These are phyloP conservation scores for Cryphonectria parasitica DNA, from an alignment of 2,329 filamentous ascomycete species.

Conservation along the genomic window DNA sequence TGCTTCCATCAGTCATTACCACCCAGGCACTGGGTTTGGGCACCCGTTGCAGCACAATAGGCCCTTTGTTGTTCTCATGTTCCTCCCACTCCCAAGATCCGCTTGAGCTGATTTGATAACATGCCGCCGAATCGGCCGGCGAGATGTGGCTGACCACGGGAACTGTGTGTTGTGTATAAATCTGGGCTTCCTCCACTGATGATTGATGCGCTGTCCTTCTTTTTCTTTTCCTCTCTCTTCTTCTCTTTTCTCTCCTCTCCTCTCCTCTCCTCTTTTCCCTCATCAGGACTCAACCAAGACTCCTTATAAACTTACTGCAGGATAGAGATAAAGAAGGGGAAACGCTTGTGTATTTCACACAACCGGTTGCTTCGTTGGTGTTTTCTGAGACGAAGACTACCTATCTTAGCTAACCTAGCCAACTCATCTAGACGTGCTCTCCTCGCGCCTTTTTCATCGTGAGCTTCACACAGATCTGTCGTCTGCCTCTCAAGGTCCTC, in stretches of 20 bases:
- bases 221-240: neutral
- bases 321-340: neutral
- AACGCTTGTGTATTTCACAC: neutral
- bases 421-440: neutral
- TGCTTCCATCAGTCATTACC: conserved; percentile 3
- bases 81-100: conserved; percentile 4
- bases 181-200: neutral
- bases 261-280: neutral
- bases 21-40: neutral
- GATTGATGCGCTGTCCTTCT: neutral
- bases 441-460: neutral
- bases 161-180: conserved; percentile 16
- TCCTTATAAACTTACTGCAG: neutral
- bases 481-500: neutral
- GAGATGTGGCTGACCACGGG: conserved; percentile 25
- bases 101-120: conserved; percentile 19
- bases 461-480: conserved; percentile 5
- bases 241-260: neutral
- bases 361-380: neutral
- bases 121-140: conserved; percentile 25
- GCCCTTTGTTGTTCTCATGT: conserved; percentile 13
- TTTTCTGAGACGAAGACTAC: neutral
- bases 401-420: neutral
- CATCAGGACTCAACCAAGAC: neutral
- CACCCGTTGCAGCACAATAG: neutral